Evolutionary conservation across 2,329 filamentous ascomycete genomes (phyloP), one percentile per base, ranked within the genome.

Genomic region (Phyllosticta citrichinensis): DNA sequence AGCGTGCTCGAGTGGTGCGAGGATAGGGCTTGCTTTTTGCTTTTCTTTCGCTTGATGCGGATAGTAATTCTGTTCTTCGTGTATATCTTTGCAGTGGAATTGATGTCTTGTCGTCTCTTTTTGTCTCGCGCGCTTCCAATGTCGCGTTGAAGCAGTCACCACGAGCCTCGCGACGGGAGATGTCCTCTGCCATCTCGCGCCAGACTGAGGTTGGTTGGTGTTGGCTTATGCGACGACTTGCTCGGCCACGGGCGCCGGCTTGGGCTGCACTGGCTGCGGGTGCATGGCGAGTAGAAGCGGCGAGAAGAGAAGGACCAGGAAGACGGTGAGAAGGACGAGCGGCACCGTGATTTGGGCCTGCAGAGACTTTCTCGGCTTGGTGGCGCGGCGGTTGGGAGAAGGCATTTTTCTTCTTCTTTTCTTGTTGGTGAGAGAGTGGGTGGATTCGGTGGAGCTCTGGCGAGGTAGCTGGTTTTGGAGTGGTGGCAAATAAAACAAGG

Each of bases 281-380:
- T 60, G 58, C 58, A 60, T 47, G 3, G 58, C 58, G 35, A 60
- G 58, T n/a, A 60, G 52, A 12, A 60, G 52, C 35, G 58, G 58
- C 33, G 58, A 60, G 52, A 60, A 55, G 24, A 60, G 58, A 14
- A 60, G 58, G 35, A 54, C 55, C 53, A 60, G 58, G 53, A 60
- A 60, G 53, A 55, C 30, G 40, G 24, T 30, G 20, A 60, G 53
- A 5, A 60, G 40, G 2, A 54, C 58, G 14, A 60, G 53, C 25
- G 58, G 58, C n/a, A 60, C 33, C 17, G 55, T 24, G 53, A 60
- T 60, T n/a, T 47, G 40, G n/a, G 53, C 58, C 58, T 27, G 58
- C 55, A 52, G 52, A 47, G 58, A 60, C 40, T 47, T 30, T 25
- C 30, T 53, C 58, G 58, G 25, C 53, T 60, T 56, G 54, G 47